phyloP scores from a whole-genome alignment of 2,329 filamentous ascomycete species.

The Diaporthe citrichinensis region DNA sequence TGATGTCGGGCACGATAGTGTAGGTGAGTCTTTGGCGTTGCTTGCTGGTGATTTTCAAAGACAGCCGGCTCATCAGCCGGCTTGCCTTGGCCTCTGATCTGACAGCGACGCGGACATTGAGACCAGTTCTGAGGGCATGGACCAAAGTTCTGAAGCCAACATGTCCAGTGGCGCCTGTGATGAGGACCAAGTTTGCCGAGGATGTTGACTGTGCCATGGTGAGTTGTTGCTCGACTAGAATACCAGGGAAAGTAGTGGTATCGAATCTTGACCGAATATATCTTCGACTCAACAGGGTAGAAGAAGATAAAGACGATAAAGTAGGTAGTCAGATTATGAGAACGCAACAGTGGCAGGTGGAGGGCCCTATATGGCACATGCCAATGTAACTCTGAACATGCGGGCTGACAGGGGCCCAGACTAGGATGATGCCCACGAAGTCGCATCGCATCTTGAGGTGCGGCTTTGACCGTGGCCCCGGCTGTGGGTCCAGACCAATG shows the following conservation, averaged over 20 bases:
- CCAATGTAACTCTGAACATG: background rate
- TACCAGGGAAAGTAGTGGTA: background rate
- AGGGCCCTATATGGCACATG: conserved; percentile 16
- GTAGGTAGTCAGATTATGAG: too few species aligned
- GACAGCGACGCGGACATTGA: conserved; percentile 41
- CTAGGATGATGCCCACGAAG: conserved; percentile 5
- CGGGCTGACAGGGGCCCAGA: conserved; percentile 9
- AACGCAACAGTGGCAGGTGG: background rate
- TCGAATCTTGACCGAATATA: background rate
- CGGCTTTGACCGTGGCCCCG: background rate
- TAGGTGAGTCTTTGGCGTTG: conserved; percentile 34
- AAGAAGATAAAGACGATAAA: background rate
- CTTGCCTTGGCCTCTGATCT: conserved; percentile 40
- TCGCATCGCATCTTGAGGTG: background rate
- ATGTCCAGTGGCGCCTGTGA: conserved; percentile 45
- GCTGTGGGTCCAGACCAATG: conserved; percentile 14
- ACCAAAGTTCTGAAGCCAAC: conserved; percentile 41
- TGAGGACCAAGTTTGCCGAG: conserved; percentile 33
- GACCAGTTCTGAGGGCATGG: conserved; percentile 40
- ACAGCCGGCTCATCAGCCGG: background rate
- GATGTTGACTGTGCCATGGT: conserved; percentile 36
- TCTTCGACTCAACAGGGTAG: background rate
- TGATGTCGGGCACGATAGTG: conserved; percentile 41
- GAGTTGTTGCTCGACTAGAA: background rate
- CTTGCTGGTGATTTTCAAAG: conserved; percentile 4